phyloP scores from a whole-genome alignment of 805 yeast species.

The Clavispora santaluciae region DNA sequence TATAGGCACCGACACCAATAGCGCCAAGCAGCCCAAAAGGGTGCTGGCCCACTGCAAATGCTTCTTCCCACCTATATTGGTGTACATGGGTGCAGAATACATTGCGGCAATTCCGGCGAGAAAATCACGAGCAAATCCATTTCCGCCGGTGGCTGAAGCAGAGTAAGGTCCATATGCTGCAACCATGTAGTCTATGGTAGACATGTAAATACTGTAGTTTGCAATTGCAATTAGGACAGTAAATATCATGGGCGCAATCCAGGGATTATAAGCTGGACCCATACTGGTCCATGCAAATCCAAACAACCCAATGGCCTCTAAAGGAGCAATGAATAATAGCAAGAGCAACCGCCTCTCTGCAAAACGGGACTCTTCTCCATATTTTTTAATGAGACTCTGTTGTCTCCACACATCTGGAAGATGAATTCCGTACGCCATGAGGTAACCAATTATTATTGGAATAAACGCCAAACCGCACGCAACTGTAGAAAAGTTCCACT shows the following conservation, averaged over 20 bases:
- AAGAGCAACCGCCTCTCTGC: slow-evolving; percentile 28
- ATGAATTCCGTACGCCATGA: slow-evolving; percentile 31
- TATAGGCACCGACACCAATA: slow-evolving; percentile 31
- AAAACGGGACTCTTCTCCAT: slow-evolving; percentile 22
- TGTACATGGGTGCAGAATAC: slow-evolving; percentile 35
- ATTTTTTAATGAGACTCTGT: slow-evolving; percentile 15
- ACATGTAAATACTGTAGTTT: slow-evolving; percentile 38
- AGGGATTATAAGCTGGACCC: slow-evolving; percentile 34
- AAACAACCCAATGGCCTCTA: slow-evolving; percentile 35
- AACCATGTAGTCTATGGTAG: slow-evolving; percentile 42
- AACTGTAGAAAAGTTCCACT: slow-evolving; percentile 31
- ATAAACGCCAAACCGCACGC: slow-evolving; percentile 30
- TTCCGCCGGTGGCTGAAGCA: slow-evolving; percentile 42
- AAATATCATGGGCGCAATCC: slow-evolving; percentile 40
- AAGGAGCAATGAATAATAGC: slow-evolving; percentile 33
- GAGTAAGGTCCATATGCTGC: slow-evolving; percentile 40
- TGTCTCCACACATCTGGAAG: slow-evolving; percentile 32
- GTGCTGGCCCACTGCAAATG: slow-evolving; percentile 39
- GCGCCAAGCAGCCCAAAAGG: slow-evolving; percentile 30
- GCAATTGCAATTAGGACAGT: slow-evolving; percentile 35
- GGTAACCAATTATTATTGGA: slow-evolving; percentile 31
- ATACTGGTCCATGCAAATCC: slow-evolving; percentile 41
- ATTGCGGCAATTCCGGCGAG: slow-evolving; percentile 37
- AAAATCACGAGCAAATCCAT: slow-evolving; percentile 39
- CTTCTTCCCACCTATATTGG: slow-evolving; percentile 23